Evolutionary conservation across 805 yeast species (phyloP).

Genomic region (Kurtzmaniella fragi): DNA sequence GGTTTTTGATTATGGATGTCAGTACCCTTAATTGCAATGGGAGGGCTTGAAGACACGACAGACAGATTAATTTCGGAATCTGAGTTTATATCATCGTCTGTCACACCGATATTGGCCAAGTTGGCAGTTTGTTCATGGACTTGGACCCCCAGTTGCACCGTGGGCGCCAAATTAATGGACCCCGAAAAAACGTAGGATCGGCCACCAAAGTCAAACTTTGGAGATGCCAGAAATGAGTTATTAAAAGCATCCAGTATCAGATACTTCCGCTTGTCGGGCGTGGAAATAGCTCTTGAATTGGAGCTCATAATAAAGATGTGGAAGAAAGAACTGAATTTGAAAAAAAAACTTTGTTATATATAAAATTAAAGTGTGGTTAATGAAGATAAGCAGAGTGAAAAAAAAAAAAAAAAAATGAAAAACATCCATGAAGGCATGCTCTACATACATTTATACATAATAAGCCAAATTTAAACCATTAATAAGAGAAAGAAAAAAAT

Average conservation of each 20-base stretch:
- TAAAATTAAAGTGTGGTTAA: too few relatives aligned
- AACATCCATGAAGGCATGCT: too few relatives aligned
- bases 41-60: constrained; percentile 8
- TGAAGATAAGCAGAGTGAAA: too few relatives aligned
- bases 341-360: too few relatives aligned
- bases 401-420: too few relatives aligned
- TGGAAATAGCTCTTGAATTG: constrained; percentile 2
- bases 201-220: constrained; percentile 36
- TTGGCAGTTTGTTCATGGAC: constrained; percentile 56
- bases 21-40: constrained; percentile 13
- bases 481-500: too few relatives aligned
- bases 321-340: too few relatives aligned
- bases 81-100: constrained; percentile 19
- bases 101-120: constrained; percentile 53
- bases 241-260: constrained; percentile 13
- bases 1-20: too few relatives aligned
- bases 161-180: constrained; percentile 30
- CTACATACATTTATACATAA: too few relatives aligned
- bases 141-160: constrained; percentile 43
- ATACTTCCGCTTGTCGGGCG: constrained; percentile 8
- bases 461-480: too few relatives aligned
- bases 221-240: constrained; percentile 14
- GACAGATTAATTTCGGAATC: constrained; percentile 3
- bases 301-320: not conserved
- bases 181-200: constrained; percentile 34